Conservation (phyloP, 2,329 filamentous ascomycete species). For the Pezicula neosporulosa region DNA sequence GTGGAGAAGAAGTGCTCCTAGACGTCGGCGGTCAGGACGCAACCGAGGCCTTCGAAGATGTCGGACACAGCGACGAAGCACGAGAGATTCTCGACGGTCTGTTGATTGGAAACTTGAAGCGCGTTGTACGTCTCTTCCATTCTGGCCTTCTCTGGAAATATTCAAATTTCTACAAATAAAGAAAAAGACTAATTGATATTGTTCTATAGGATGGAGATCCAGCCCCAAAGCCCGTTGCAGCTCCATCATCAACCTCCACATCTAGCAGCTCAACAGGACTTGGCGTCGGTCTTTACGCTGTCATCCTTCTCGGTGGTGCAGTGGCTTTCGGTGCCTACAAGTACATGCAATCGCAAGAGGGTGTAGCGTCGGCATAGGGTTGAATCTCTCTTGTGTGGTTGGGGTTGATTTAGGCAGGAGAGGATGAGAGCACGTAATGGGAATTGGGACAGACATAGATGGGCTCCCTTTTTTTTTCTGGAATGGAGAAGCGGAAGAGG, state of each 20-base stretch:
- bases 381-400: not conserved
- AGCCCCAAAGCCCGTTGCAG: constrained; percentile 56
- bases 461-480: not conserved
- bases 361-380: constrained; percentile 15
- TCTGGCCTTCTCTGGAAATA: constrained; percentile 4
- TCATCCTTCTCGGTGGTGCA: constrained; percentile 74
- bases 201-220: constrained; percentile 70
- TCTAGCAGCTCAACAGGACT: constrained; percentile 47
- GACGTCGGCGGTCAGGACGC: constrained; percentile 95
- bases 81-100: constrained; percentile 85
- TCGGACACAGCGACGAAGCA: constrained; percentile 98
- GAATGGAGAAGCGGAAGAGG: not conserved
- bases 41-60: constrained; percentile 98
- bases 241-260: constrained; percentile 39
- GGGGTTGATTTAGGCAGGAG: not conserved
- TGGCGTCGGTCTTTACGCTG: constrained; percentile 75
- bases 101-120: constrained; percentile 74
- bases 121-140: constrained; percentile 56
- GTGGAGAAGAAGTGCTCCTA: constrained; percentile 96
- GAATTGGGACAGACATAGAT: not conserved
- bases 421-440: not conserved
- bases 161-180: constrained; percentile 1
- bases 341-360: constrained; percentile 60
- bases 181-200: constrained; percentile 3
- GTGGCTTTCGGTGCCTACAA: constrained; percentile 80